Evolutionary conservation across 345 rosid species (phyloP).

Genomic region (Camelina laxa): DNA sequence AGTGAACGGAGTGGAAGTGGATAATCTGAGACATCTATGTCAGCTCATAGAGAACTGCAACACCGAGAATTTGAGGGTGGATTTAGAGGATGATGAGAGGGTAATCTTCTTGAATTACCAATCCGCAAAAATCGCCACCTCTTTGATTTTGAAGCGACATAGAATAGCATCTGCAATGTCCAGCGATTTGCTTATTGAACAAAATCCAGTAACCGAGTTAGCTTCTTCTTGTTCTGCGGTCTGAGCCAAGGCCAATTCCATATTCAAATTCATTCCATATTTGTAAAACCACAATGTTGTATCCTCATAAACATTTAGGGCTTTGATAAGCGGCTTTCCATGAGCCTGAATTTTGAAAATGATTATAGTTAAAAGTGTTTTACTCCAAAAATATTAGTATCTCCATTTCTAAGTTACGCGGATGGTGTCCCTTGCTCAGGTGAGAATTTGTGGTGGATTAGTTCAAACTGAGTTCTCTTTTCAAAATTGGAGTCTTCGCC

Average conservation of each 20-base stretch:
- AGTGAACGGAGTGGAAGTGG: conserved; percentile 69
- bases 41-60: conserved; percentile 65
- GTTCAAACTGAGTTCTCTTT: no score
- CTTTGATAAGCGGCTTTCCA: not conserved
- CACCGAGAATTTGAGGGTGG: conserved; percentile 63
- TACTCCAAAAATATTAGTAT: not conserved
- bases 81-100: conserved; percentile 77
- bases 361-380: not conserved
- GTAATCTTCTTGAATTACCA: conserved; percentile 65
- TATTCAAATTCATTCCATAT: conserved; percentile 29
- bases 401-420: not conserved
- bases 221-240: conserved; percentile 40
- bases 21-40: conserved; percentile 77
- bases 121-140: conserved; percentile 66
- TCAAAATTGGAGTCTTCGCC: no score
- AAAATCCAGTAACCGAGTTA: conserved; percentile 28
- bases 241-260: conserved; percentile 24
- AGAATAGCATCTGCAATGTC: conserved; percentile 74
- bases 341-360: not conserved
- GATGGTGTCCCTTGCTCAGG: not conserved
- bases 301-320: conserved; percentile 20
- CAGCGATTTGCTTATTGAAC: conserved; percentile 52
- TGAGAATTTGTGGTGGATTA: no score
- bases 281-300: conserved; percentile 26
- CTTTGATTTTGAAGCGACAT: conserved; percentile 70